Conservation (phyloP, 78 protist species). For the Chrysochromulina tobinii region DNA sequence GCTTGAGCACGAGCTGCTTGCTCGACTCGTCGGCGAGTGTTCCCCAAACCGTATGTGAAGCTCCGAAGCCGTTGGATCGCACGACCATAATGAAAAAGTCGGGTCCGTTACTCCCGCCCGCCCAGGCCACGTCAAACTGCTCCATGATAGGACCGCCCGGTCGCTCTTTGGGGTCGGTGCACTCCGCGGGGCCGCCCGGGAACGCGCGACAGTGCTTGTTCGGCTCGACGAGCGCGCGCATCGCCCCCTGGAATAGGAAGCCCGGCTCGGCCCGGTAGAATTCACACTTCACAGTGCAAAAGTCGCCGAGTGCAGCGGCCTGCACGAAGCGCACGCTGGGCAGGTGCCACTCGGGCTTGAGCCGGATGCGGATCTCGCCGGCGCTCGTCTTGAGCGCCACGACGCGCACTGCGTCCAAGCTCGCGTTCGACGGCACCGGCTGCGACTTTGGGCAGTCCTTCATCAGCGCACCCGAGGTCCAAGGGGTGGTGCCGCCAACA, state of each 20-base stretch:
- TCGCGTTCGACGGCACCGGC: not conserved
- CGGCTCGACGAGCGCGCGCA: not conserved
- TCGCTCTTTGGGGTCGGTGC: not conserved
- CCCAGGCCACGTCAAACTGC: not conserved
- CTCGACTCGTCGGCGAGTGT: not conserved
- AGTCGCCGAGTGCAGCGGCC: not conserved
- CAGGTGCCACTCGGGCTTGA: not conserved
- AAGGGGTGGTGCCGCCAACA: not conserved
- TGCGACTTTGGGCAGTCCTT: not conserved
- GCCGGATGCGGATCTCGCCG: not conserved
- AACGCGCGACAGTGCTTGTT: not conserved
- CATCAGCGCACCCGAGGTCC: not conserved
- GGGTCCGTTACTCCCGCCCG: not conserved
- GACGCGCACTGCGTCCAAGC: too few relatives aligned
- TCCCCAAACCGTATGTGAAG: not conserved
- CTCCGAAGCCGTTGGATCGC: not conserved
- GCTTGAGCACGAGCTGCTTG: not conserved
- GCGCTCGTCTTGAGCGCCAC: not conserved
- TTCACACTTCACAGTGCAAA: not conserved
- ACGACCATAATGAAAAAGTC: not conserved
- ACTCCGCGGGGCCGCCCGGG: too few relatives aligned
- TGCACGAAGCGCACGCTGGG: not conserved
- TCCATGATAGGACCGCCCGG: not conserved
- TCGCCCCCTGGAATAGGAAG: constrained; percentile 14
- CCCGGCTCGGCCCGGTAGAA: constrained; percentile 21